Conservation (phyloP, 345 rosid genomes). For the Cardamine chenopodiifolia region DNA sequence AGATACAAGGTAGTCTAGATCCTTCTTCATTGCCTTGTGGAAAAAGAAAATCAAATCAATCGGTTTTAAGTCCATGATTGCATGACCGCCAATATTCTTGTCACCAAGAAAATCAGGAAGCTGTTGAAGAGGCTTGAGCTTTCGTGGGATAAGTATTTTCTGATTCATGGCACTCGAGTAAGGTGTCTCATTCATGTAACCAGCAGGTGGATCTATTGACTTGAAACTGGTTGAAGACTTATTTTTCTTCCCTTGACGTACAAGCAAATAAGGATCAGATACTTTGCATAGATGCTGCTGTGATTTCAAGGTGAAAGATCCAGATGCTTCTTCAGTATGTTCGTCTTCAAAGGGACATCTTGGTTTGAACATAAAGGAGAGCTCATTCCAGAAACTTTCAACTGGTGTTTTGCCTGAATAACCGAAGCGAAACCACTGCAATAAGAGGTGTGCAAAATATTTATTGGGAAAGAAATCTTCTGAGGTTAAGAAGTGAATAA, state of each 20-base stretch:
- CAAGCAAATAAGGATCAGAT: constrained; percentile 14
- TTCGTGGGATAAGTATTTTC: constrained; percentile 46
- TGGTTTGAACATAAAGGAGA: constrained; percentile 53
- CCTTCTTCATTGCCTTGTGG: constrained; percentile 81
- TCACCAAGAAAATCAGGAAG: constrained; percentile 36
- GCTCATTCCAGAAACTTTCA: constrained; percentile 54
- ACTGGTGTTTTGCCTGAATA: constrained; percentile 58
- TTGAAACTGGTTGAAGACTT: constrained; percentile 34
- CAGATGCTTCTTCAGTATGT: constrained; percentile 45
- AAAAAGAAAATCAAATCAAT: constrained; percentile 67
- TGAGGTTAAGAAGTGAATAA: constrained; percentile 50
- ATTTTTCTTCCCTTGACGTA: constrained; percentile 31
- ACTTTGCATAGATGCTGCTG: constrained; percentile 23
- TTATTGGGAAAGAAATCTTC: constrained; percentile 43
- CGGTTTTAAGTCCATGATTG: constrained; percentile 50
- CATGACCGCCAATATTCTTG: constrained; percentile 38
- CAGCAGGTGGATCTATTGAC: constrained; percentile 27
- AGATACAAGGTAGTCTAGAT: constrained; percentile 62
- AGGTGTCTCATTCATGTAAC: constrained; percentile 42
- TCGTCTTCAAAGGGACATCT: constrained; percentile 42
- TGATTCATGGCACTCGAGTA: constrained; percentile 53
- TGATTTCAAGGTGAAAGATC: constrained; percentile 35
- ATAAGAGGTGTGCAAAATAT: constrained; percentile 57
- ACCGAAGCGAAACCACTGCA: constrained; percentile 63
- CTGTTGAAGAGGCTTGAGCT: constrained; percentile 32